Conservation (phyloP, 192 early-diverging fungal genomes). For the Umbelopsis vinacea region DNA sequence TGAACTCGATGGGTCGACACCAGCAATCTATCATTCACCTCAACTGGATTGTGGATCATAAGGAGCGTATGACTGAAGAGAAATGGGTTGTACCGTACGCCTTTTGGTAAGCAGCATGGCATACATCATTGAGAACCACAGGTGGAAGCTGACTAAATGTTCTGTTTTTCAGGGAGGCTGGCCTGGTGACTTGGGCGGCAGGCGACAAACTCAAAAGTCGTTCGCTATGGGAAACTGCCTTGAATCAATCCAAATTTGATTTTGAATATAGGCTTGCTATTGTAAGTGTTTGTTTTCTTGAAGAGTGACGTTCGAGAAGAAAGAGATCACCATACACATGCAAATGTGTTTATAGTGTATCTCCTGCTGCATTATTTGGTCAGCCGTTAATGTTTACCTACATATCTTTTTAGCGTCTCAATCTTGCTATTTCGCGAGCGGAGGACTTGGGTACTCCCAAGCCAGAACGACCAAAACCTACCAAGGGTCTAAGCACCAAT, state of each 20-base stretch:
- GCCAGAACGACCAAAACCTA: conserved; percentile 29
- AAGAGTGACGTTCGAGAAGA: too few relatives aligned
- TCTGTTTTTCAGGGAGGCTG: conserved; percentile 43
- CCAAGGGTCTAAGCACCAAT: conserved; percentile 33
- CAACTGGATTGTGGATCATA: conserved; percentile 54
- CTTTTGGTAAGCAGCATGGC: conserved; percentile 43
- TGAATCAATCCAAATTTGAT: conserved; percentile 45
- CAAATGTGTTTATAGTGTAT: too few relatives aligned
- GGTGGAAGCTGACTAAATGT: too few relatives aligned
- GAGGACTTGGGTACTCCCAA: conserved; percentile 26
- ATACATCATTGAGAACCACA: background rate
- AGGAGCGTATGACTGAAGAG: conserved; percentile 39
- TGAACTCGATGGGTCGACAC: conserved; percentile 46
- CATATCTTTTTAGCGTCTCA: conserved; percentile 25
- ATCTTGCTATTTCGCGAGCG: conserved; percentile 33
- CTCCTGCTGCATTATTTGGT: too few relatives aligned
- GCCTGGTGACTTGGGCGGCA: conserved; percentile 46
- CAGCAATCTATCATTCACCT: conserved; percentile 43
- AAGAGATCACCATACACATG: background rate
- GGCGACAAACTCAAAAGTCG: conserved; percentile 38
- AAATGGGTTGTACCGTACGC: conserved; percentile 58
- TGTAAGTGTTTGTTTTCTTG: conserved; percentile 13
- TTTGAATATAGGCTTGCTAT: conserved; percentile 51
- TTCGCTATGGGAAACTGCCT: conserved; percentile 47
- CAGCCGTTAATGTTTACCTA: conserved; percentile 18